Evolutionary conservation across 306 rosid genomes (phyloP).

Genomic region (Datisca glomerata): DNA sequence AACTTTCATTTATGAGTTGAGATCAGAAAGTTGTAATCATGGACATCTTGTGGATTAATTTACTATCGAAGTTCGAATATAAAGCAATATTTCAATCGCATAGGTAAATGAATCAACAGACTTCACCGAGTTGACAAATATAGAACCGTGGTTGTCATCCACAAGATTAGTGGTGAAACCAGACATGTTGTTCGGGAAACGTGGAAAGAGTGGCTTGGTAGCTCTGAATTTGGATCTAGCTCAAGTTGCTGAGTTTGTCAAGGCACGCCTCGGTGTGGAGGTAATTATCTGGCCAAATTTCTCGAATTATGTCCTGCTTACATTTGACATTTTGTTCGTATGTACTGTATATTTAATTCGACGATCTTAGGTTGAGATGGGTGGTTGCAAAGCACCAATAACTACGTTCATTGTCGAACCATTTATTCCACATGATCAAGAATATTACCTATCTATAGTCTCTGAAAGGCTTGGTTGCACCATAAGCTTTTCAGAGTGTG

Average conservation of each 20-base stretch:
- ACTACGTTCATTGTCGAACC: slow-evolving; percentile 78
- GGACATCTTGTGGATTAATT: too few species aligned
- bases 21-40: too few species aligned
- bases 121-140: slow-evolving; percentile 45
- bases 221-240: slow-evolving; percentile 63
- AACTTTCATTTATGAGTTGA: too few species aligned
- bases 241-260: slow-evolving; percentile 67
- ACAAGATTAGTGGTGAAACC: slow-evolving; percentile 66
- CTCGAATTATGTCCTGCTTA: slow-evolving; percentile 1
- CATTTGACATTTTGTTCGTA: slow-evolving; percentile 12
- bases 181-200: slow-evolving; percentile 80
- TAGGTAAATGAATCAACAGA: slow-evolving; percentile 60
- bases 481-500: slow-evolving; percentile 73
- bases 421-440: slow-evolving; percentile 77
- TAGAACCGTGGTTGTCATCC: slow-evolving; percentile 62
- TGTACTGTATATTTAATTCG: slow-evolving; percentile 12
- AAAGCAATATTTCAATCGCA: too few species aligned
- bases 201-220: slow-evolving; percentile 84
- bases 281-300: slow-evolving; percentile 15
- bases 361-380: slow-evolving; percentile 73
- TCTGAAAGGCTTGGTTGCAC: slow-evolving; percentile 69
- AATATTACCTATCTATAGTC: slow-evolving; percentile 67
- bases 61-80: too few species aligned
- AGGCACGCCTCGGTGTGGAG: slow-evolving; percentile 59
- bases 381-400: slow-evolving; percentile 86